These are phyloP conservation scores for Trichoderma koningii DNA, from an alignment of 2,329 filamentous ascomycete genomes.

Conservation along the genomic window DNA sequence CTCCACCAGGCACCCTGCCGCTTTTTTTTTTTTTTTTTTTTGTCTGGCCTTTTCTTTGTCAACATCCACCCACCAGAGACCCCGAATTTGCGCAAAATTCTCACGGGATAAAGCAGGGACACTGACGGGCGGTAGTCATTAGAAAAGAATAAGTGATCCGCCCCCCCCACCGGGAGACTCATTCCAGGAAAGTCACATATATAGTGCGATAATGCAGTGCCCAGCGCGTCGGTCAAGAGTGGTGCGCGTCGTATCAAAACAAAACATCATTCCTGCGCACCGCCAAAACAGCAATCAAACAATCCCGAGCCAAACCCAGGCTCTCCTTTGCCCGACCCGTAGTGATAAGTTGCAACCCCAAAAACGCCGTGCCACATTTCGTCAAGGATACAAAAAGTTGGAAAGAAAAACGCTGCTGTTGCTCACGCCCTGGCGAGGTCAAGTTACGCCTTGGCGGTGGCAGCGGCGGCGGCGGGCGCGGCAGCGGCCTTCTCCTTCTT, in stretches of 20 bases:
- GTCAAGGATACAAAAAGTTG: conserved; percentile 40
- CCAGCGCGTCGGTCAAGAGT: conserved; percentile 29
- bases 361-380: conserved; percentile 42
- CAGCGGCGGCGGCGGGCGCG: conserved; percentile 23
- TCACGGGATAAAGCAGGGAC: background rate
- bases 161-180: conserved; percentile 14
- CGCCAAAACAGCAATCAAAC: conserved; percentile 29
- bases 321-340: conserved; percentile 28
- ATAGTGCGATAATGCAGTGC: conserved; percentile 28
- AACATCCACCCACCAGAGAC: conserved; percentile 1
- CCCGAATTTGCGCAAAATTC: background rate
- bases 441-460: conserved; percentile 43
- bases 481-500: conserved; percentile 50
- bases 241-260: conserved; percentile 30
- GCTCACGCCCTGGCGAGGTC: background rate
- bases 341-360: conserved; percentile 34
- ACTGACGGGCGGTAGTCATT: background rate
- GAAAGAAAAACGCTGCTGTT: conserved; percentile 18
- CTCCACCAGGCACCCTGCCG: background rate
- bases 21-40: conserved; percentile 1
- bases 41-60: background rate
- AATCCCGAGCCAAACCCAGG: conserved; percentile 28
- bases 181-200: conserved; percentile 26
- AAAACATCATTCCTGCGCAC: conserved; percentile 32
- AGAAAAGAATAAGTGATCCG: conserved; percentile 17